Evolutionary conservation across 805 yeast species (phyloP), one percentile per base, ranked within the genome.

Genomic region (Pichia heedii): DNA sequence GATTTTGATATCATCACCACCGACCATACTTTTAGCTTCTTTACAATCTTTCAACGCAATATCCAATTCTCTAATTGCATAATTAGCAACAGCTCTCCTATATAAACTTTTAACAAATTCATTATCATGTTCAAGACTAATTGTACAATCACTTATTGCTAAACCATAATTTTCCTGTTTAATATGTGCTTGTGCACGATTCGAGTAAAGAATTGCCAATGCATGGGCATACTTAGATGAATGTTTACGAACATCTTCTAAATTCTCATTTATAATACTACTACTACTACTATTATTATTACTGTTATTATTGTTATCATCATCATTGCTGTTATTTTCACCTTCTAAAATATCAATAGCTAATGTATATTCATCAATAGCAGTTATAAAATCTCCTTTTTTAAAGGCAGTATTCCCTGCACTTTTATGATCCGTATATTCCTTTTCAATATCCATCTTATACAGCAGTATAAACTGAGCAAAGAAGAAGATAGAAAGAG

Each of bases 111-210:
- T 90, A 30, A 79, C 64, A 55, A 85, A 83, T 18, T 66, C 57
- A 1, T 79, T 73, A 57, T 90, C 87, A 10, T 81, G 55, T 39
- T 70, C 73, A 36, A 93, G 70, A 2, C 97, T 85, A 36, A 66
- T 64, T 29, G 79, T 74, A 53, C 95, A 80, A 60, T 89, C 96
- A n/a, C 62, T 67, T 3, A 89, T 73, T 1, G 96, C 95, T 42
- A 77, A 69, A 4, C 96, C 97, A 60, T 82, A 89, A 54, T 81
- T 81, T 60, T 90, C 98, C 44, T 80, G 61, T 55, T 87, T 85
- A 56, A 90, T 77, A 52, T 88, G 81, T 1, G 87, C 95, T 59
- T 87, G 88, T 0, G 97, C 96, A 50, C 96, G 71, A 63, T 90
- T 90, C 10, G 96, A 81, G 57, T 70, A 86, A 49, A 81, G 78